phyloP scores from a whole-genome alignment of 2,329 filamentous ascomycete species.

The Claviceps lovelessii region DNA sequence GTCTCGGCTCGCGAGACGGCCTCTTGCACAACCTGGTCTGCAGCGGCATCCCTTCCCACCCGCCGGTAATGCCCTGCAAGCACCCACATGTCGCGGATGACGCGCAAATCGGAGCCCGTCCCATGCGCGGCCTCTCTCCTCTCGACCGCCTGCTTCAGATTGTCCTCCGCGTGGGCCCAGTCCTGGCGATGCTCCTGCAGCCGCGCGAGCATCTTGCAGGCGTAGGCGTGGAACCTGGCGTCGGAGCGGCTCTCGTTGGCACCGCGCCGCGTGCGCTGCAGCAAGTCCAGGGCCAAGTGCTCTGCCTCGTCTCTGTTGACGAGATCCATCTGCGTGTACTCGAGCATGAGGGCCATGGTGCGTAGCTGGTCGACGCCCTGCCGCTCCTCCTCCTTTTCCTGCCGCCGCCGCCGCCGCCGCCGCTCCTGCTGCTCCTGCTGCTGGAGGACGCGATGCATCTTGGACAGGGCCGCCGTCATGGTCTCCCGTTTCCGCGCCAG shows the following conservation, averaged over 20 bases:
- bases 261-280: constrained; percentile 14
- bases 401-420: too few relatives aligned
- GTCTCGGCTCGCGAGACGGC: constrained; percentile 19
- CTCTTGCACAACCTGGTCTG: constrained; percentile 16
- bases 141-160: constrained; percentile 17
- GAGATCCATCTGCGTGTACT: constrained; percentile 26
- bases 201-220: constrained; percentile 23
- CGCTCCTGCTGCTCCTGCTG: not conserved
- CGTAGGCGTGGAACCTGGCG: constrained; percentile 24
- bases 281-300: constrained; percentile 15
- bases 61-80: constrained; percentile 20
- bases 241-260: constrained; percentile 11
- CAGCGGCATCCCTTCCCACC: constrained; percentile 15
- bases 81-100: constrained; percentile 26
- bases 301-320: constrained; percentile 19
- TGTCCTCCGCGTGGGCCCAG: constrained; percentile 19
- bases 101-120: constrained; percentile 19
- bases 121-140: constrained; percentile 23
- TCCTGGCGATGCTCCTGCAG: constrained; percentile 19
- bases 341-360: constrained; percentile 20
- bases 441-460: constrained; percentile 9
- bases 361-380: constrained; percentile 13
- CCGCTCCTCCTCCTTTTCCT: too few relatives aligned
- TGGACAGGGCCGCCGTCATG: constrained; percentile 19
- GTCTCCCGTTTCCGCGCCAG: constrained; percentile 13